A percentile compares a stretch with the other conserved stretches of the same genome.
Evolutionary conservation across 169 alveolate species (phyloP).

Genomic region (Cryptosporidium sp.): DNA sequence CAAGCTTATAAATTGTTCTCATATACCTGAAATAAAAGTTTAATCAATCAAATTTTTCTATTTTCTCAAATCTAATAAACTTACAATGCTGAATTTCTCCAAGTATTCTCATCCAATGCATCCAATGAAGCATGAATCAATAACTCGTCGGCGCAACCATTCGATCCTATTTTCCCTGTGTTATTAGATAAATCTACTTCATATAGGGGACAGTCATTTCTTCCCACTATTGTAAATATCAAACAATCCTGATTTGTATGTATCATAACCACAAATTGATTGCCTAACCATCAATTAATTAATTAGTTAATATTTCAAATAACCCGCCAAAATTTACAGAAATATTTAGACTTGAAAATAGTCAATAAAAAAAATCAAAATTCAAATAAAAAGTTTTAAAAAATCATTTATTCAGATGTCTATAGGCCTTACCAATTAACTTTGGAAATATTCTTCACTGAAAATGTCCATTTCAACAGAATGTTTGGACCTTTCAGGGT

Average conservation of each 20-base stretch:
- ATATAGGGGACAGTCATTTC: conserved; percentile 52
- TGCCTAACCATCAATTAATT: neutral
- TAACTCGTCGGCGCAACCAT: conserved; percentile 55
- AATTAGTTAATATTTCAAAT: neutral
- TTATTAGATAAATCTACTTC: conserved; percentile 63
- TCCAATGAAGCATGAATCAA: conserved; percentile 67
- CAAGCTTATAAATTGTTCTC: conserved; percentile 66
- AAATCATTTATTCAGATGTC: too few relatives aligned
- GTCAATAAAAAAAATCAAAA: neutral
- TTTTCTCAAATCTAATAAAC: neutral
- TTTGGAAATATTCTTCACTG: conserved; percentile 48
- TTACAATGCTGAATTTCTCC: conserved; percentile 74
- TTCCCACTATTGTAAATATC: conserved; percentile 74
- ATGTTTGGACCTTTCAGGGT: conserved; percentile 62
- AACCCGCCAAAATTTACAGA: conserved; percentile 19
- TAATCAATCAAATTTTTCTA: neutral
- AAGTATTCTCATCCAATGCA: conserved; percentile 61
- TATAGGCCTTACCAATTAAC: neutral
- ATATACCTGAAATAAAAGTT: conserved; percentile 10
- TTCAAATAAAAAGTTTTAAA: neutral
- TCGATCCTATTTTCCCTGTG: conserved; percentile 19
- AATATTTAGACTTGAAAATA: neutral
- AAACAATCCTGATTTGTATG: conserved; percentile 26
- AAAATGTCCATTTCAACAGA: conserved; percentile 52
- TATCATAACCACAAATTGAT: conserved; percentile 2